These are phyloP conservation scores for Salix arbutifolia DNA, from an alignment of 345 rosid species.

Conservation along the genomic window DNA sequence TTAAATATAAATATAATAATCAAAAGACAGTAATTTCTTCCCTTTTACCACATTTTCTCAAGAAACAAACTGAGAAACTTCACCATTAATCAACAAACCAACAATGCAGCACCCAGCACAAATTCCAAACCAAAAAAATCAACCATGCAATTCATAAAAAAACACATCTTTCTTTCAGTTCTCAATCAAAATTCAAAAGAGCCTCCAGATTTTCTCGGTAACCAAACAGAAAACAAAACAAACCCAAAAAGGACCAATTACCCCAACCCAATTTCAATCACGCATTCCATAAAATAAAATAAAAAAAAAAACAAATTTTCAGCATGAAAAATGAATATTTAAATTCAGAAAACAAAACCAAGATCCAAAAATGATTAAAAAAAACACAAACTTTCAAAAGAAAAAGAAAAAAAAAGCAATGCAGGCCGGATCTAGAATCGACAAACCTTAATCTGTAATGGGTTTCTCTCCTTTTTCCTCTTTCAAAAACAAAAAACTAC, in stretches of 20 bases:
- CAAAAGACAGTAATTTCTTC: background rate
- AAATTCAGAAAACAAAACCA: background rate
- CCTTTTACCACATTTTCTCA: background rate
- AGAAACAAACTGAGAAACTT: background rate
- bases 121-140: background rate
- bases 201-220: conserved; percentile 3
- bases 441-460: background rate
- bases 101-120: background rate
- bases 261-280: background rate
- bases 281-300: background rate
- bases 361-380: background rate
- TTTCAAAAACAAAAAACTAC: conserved; percentile 5
- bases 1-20: background rate
- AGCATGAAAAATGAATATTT: background rate
- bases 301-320: background rate
- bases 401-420: background rate
- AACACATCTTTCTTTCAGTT: background rate
- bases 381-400: background rate
- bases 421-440: conserved; percentile 23
- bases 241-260: conserved; percentile 7
- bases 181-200: background rate
- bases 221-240: conserved; percentile 2
- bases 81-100: background rate
- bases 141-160: background rate
- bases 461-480: background rate